Conservation (phyloP, 192 early-diverging fungal genomes). For the Backusella tuberculispora region DNA sequence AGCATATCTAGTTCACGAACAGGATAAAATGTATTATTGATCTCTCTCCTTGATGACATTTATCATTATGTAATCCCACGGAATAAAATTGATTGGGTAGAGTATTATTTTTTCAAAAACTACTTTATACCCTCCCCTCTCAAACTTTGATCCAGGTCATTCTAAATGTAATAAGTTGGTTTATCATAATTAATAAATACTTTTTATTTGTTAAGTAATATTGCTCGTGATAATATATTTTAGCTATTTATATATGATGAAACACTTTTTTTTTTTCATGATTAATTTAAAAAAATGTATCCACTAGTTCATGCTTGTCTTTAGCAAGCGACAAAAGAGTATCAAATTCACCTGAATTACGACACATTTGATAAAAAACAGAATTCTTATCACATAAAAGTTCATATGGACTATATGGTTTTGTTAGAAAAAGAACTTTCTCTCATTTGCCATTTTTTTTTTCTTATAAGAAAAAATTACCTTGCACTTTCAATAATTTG, state of each 20-base stretch:
- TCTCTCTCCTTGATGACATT: too few relatives aligned
- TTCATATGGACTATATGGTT: constrained; percentile 55
- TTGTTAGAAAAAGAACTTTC: not conserved
- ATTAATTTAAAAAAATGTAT: not conserved
- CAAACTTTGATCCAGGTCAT: too few relatives aligned
- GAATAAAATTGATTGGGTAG: too few relatives aligned
- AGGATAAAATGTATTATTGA: too few relatives aligned
- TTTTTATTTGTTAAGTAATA: not conserved
- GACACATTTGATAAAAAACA: constrained; percentile 75
- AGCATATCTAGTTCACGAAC: too few relatives aligned
- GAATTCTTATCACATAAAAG: constrained; percentile 62
- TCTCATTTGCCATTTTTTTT: not conserved
- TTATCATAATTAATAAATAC: too few relatives aligned
- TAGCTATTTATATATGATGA: not conserved
- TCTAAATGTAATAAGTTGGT: too few relatives aligned
- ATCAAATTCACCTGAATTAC: constrained; percentile 82
- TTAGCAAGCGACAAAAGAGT: constrained; percentile 62
- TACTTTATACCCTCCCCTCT: too few relatives aligned
- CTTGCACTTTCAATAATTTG: constrained; percentile 77
- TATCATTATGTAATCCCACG: too few relatives aligned
- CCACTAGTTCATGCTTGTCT: constrained; percentile 24
- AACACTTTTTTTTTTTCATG: not conserved
- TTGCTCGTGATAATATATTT: not conserved
- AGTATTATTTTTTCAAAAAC: too few relatives aligned
- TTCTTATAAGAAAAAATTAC: constrained; percentile 19